A percentile compares a stretch with the other conserved stretches of the same genome.
phyloP scores from a whole-genome alignment of 2,329 filamentous ascomycete species.

The Paradendryphiella salina region DNA sequence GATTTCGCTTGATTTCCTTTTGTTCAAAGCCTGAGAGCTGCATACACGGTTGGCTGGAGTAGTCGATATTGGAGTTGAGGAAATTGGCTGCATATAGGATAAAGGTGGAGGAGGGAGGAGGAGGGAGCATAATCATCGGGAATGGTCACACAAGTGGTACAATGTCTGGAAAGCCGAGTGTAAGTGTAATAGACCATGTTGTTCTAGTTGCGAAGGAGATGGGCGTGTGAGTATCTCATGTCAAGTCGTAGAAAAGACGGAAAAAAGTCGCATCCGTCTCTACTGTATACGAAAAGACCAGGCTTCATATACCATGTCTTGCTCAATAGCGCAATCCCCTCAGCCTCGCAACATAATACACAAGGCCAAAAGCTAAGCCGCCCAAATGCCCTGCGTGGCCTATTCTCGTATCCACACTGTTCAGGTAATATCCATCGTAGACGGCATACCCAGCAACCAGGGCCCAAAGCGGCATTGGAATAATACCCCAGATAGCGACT shows the following conservation, averaged over 20 bases:
- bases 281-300: too few species aligned
- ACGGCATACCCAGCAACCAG: conserved; percentile 43
- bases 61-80: too few species aligned
- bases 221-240: not conserved
- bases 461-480: conserved; percentile 48
- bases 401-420: conserved; percentile 29
- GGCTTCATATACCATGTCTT: not conserved
- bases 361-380: conserved; percentile 47
- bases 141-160: not conserved
- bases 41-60: too few species aligned
- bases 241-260: too few species aligned
- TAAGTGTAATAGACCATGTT: conserved; percentile 1
- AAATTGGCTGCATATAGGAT: too few species aligned
- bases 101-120: too few species aligned
- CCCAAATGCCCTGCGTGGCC: conserved; percentile 54
- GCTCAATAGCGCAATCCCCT: conserved; percentile 21
- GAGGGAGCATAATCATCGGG: too few species aligned
- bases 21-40: too few species aligned
- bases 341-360: conserved; percentile 34
- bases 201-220: not conserved
- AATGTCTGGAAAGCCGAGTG: not conserved
- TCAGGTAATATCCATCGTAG: conserved; percentile 48
- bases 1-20: too few species aligned
- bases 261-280: not conserved
- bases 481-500: conserved; percentile 45